Evolutionary conservation across 2,329 filamentous ascomycete genomes (phyloP), one percentile per base, ranked within the genome.

Genomic region (Tolypocladium amazonense): DNA sequence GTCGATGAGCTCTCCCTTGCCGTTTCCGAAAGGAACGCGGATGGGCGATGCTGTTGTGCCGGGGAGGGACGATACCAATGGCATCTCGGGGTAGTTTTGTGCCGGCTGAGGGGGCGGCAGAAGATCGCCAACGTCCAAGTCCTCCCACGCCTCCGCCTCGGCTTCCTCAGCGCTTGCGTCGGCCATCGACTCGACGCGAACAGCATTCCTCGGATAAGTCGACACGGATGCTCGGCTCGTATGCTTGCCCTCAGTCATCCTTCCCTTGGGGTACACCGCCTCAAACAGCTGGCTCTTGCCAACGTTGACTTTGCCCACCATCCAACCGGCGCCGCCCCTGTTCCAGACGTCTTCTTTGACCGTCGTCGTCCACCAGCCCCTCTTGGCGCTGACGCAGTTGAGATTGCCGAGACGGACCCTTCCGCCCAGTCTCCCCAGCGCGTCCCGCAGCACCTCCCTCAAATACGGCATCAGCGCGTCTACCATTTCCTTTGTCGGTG

Each of bases 261-360:
- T 80, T 33, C 85, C 86, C 78, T 89, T 93, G 4, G 95, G 93
- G 68, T 92, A 96, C 9, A 97, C 85, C 5, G 86, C 83, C 66
- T 94, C 87, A 62, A 97, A 96, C 2, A 99, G 81, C 69, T 88
- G 88, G 67, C 93, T 97, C 75, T 99, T 99, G 30, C 94, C 95
- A 2, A 97, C 95, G 69, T 99, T 99, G 63, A 92, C 91, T 73
- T 96, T 97, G n/a, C 94, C 94, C 3, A 99, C 89, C 79, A 99
- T 87, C 93, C 94, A 99, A 20, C 89, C 88, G 20, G 87, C 94
- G 5, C 93, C 93, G 4, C 91, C 92, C 56, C 90, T 84, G 52
- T 86, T 76, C 81, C 86, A 92, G 55, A 99, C 92, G 56, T 92
- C 88, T 65, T 96, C 87, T 72, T 90, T 96, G 59, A 99, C 76